Evolutionary conservation across 2,329 filamentous ascomycete species (phyloP), one percentile per base, ranked within the genome.

Genomic region (Acephala macrosclerotiorum): DNA sequence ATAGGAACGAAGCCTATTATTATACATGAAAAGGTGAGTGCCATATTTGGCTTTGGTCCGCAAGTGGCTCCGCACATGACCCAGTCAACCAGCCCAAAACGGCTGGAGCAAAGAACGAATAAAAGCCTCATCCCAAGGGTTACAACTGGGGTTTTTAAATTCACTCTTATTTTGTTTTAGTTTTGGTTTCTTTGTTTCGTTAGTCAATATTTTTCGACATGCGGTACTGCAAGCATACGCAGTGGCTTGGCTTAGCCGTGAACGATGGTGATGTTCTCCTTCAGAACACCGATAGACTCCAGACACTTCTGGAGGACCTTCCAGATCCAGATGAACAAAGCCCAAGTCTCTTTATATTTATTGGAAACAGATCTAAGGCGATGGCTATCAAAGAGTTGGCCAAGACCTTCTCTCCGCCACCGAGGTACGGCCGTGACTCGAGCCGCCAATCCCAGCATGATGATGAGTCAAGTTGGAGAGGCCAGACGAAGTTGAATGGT

Each of bases 141-240:
- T 20, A 20, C 26, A 35, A 36, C 20, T 36, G 53, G 18, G 33
- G 26, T 57, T 20, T 7, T 16, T 29, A n/a, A 56, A 29, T 61
- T 42, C 38, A 16, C 45, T 53, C 49, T 56, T 55, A 29, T 56
- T 56, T 61, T 29, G 29, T 12, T 61, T 40, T 55, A 26, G 40
- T 38, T 38, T 58, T 38, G 56, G 25, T 36, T 20, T 36, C 53
- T 36, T 57, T 22, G 25, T 20, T 12, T 57, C 26, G 58, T 56
- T 33, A 42, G 18, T 42, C 38, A 47, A 29, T 47, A 49, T 55
- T 65, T 51, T 16, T 58, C 22, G 62, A 57, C n/a, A 69, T 69
- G 60, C 60, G 63, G 36, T 69, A 69, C 58, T 70, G 58, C 53
- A 70, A 70, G 51, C 64, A 70, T 62, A 70, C 61, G 38, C 58